Conservation (phyloP, 108 stramenopile genomes). For the Pseudonitzschia multiseries region DNA sequence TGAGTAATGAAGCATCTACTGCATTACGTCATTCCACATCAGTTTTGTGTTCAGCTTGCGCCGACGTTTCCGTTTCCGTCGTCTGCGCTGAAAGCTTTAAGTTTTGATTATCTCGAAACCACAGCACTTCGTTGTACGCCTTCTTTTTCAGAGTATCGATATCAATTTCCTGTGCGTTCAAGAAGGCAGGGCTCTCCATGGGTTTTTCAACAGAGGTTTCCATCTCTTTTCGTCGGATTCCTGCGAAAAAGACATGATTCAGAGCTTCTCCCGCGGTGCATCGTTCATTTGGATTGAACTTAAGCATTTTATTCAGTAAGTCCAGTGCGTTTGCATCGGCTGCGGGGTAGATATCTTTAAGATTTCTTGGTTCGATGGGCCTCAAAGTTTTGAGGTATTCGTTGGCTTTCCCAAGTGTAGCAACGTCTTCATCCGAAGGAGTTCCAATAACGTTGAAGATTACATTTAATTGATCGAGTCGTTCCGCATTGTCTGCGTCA, state of each 20-base stretch:
- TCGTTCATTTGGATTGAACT: constrained; percentile 90
- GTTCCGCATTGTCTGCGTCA: constrained; percentile 63
- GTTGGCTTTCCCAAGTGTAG: constrained; percentile 66
- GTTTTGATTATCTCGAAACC: constrained; percentile 53
- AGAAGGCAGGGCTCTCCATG: constrained; percentile 67
- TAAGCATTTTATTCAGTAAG: constrained; percentile 89
- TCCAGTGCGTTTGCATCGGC: constrained; percentile 85
- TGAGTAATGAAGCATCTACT: too few species aligned
- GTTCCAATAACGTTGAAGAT: constrained; percentile 96
- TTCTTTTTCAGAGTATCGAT: constrained; percentile 65
- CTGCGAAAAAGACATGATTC: constrained; percentile 85
- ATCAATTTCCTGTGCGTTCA: constrained; percentile 67
- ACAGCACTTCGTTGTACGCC: constrained; percentile 76
- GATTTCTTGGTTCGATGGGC: constrained; percentile 45
- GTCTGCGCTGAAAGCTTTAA: background rate
- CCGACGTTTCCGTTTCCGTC: background rate
- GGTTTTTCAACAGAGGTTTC: constrained; percentile 46
- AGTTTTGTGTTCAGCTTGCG: background rate
- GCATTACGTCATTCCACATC: background rate
- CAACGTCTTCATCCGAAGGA: constrained; percentile 83
- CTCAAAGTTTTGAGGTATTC: constrained; percentile 79
- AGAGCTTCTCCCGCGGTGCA: constrained; percentile 92
- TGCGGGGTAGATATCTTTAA: constrained; percentile 71
- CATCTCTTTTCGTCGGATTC: constrained; percentile 68
- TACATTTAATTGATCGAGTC: constrained; percentile 94